phyloP scores from a whole-genome alignment of 2,329 filamentous ascomycete genomes.

The Epichloe baconii region DNA sequence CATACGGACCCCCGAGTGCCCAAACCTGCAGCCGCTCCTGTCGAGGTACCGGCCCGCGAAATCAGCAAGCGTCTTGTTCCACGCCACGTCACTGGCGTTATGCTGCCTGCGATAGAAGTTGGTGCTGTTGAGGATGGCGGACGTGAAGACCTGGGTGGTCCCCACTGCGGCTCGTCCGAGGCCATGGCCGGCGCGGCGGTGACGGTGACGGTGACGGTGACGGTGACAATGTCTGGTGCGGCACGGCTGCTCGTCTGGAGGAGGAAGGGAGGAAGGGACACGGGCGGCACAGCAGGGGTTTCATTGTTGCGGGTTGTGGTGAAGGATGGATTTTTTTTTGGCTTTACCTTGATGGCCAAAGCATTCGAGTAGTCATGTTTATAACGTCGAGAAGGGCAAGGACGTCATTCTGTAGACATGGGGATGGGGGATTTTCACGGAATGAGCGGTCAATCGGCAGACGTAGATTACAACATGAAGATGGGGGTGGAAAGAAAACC shows the following conservation, averaged over 20 bases:
- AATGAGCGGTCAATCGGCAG: too few species aligned
- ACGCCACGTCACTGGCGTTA: conserved; percentile 43
- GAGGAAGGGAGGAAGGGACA: neutral
- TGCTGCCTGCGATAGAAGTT: conserved; percentile 54
- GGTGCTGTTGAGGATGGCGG: conserved; percentile 49
- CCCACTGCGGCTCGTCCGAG: conserved; percentile 4
- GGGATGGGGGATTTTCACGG: too few species aligned
- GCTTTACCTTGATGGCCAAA: neutral
- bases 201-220: conserved; percentile 5
- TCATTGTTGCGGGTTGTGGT: neutral
- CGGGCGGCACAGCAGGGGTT: neutral
- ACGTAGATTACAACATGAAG: too few species aligned
- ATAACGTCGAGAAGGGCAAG: too few species aligned
- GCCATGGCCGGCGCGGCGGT: conserved; percentile 1
- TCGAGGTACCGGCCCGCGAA: conserved; percentile 40
- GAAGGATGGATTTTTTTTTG: too few species aligned
- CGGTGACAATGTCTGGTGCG: neutral
- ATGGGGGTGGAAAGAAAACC: too few species aligned
- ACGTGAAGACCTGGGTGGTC: conserved; percentile 23
- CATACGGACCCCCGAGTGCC: conserved; percentile 47
- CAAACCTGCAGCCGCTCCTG: conserved; percentile 30
- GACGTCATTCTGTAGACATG: too few species aligned
- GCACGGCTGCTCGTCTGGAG: neutral
- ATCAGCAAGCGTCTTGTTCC: conserved; percentile 50
- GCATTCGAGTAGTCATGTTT: too few species aligned